These are phyloP conservation scores for Pulveroboletus sp. DNA, from an alignment of 768 basidiomycete genomes.

Conservation along the genomic window DNA sequence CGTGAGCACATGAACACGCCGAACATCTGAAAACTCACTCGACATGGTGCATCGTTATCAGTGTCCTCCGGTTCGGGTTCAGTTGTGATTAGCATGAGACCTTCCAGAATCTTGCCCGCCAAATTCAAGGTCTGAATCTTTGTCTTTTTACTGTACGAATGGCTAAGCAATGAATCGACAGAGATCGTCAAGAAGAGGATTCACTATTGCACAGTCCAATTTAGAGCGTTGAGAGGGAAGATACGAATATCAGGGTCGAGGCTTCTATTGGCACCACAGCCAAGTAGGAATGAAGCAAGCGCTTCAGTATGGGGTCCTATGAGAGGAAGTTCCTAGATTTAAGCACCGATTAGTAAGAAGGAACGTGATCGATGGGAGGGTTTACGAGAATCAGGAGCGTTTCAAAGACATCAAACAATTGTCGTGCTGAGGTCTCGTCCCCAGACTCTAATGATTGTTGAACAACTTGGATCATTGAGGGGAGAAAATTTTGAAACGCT, in stretches of 20 bases:
- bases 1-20: conserved; percentile 6
- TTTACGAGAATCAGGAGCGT: conserved; percentile 88
- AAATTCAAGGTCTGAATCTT: conserved; percentile 87
- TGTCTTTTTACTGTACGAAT: conserved; percentile 78
- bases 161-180: not conserved
- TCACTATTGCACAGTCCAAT: conserved; percentile 96
- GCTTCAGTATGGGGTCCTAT: conserved; percentile 86
- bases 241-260: conserved; percentile 82
- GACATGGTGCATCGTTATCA: conserved; percentile 91
- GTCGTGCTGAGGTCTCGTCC: conserved; percentile 80
- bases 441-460: conserved; percentile 75
- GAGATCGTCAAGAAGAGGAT: conserved; percentile 22
- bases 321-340: conserved; percentile 82
- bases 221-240: conserved; percentile 87
- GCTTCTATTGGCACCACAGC: conserved; percentile 72
- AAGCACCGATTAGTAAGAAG: conserved; percentile 3
- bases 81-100: conserved; percentile 90
- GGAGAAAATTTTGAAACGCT: conserved; percentile 84
- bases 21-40: conserved; percentile 50
- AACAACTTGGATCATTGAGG: conserved; percentile 85
- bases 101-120: conserved; percentile 82
- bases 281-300: conserved; percentile 84
- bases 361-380: conserved; percentile 2
- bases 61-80: conserved; percentile 92
- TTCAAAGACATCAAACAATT: conserved; percentile 94